Percentiles rank a stretch among this genome's conserved stretches.
These are phyloP conservation scores for Keithomyces neogunnii DNA, from an alignment of 2,329 filamentous ascomycete species.

Conservation along the genomic window DNA sequence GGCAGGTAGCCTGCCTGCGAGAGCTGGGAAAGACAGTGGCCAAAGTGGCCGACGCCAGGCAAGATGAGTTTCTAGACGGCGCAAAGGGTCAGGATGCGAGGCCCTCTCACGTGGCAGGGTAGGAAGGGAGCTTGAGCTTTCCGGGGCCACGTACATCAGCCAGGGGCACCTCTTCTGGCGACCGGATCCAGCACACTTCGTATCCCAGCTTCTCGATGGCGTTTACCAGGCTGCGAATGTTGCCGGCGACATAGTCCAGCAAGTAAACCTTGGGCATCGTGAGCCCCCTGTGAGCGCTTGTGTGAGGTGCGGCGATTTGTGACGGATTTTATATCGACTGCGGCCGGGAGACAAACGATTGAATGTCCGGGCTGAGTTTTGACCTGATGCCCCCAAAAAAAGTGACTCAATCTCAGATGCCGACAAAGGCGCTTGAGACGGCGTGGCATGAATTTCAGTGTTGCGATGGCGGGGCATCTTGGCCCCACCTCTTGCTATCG, in stretches of 20 bases:
- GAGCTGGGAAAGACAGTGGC: conserved; percentile 86
- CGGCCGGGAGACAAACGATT: too few relatives aligned
- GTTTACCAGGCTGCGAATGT: conserved; percentile 92
- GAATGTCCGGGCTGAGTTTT: too few relatives aligned
- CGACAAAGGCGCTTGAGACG: not conserved
- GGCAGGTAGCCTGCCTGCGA: conserved; percentile 73
- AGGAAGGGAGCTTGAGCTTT: not conserved
- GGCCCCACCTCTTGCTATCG: not conserved
- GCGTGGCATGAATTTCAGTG: conserved; percentile 6
- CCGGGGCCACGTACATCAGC: conserved; percentile 56
- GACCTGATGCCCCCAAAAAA: not conserved
- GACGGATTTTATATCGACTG: too few relatives aligned
- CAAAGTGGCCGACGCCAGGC: conserved; percentile 94
- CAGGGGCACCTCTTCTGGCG: conserved; percentile 72
- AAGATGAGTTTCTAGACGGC: conserved; percentile 73
- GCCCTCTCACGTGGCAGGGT: conserved; percentile 4
- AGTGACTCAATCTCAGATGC: conserved; percentile 3
- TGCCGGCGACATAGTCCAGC: conserved; percentile 87
- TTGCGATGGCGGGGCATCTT: conserved; percentile 17
- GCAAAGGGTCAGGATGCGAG: not conserved
- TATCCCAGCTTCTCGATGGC: conserved; percentile 95
- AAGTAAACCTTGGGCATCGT: conserved; percentile 71
- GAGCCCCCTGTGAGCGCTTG: conserved; percentile 6
- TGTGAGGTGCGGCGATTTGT: too few relatives aligned
- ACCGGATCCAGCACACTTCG: conserved; percentile 82